Evolutionary conservation across 2,329 filamentous ascomycete genomes (phyloP), one percentile per base, ranked within the genome.

Genomic region (Fusarium tanahbumbuense): DNA sequence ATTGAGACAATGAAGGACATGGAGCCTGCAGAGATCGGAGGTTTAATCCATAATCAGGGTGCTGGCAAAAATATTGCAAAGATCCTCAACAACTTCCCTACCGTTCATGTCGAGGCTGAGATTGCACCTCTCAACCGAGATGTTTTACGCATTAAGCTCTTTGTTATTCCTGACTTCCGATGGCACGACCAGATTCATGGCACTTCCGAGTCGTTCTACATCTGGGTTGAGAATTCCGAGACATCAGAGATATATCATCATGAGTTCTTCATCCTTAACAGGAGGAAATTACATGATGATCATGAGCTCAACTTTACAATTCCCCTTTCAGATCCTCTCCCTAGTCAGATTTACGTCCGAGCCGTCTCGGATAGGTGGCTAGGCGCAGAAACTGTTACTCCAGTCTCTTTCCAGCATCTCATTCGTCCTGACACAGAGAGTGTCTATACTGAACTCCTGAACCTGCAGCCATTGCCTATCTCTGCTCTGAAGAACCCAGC

Each of bases 281-380:
- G 94, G 68, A 93, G 89, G 80, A 98, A 97, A 84, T 85, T 99
- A 4, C 89, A 97, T 72, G 94, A 98, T 77, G 93, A 96, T n/a
- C 96, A 99, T 74, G 96, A 99, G 80, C 88, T 99, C 49, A 97
- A 96, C 80, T 99, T 99, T 75, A 98, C 96, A 0, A 99, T 99
- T 50, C 96, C 97, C 0, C 83, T 99, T 2, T 92, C 94, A 0
- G 96, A 99, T 77, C 97, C 96, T 2, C 82, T 99, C 5, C 96
- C 96, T 1, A 94, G 92, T 28, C 96, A 99, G 79, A 98, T 99
- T 45, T 99, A 99, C 75, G 93, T 99, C 22, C 89, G 95, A 69
- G 93, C 93, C 20, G 91, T 99, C 5, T 98, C 95, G 6, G 97
- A 99, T 81, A 87, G 96, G 63, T 99, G 96, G 96, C 85, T 99